Percentiles rank a stretch among this genome's conserved stretches.
Conservation (phyloP, 106 monocot species). For the Phalaenopsis aphrodite region DNA sequence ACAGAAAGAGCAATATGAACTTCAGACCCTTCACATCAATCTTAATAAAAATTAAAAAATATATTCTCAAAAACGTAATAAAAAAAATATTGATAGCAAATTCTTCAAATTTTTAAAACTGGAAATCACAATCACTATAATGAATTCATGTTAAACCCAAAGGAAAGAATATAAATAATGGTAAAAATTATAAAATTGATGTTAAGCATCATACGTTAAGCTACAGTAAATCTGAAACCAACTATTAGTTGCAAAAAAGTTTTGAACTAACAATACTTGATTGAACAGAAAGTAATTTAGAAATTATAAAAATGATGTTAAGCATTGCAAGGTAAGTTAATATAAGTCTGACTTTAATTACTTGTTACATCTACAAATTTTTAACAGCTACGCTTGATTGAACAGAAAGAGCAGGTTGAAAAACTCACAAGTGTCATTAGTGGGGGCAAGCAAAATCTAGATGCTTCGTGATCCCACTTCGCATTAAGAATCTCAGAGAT, state of each 20-base stretch:
- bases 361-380: neutral
- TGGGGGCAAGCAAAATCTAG: conserved; percentile 78
- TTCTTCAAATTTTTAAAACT: neutral
- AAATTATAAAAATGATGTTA: neutral
- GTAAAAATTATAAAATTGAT: neutral
- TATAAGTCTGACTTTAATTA: neutral
- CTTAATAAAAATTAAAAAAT: neutral
- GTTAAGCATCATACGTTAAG: neutral
- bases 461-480: conserved; percentile 89
- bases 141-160: neutral
- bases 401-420: neutral
- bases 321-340: neutral
- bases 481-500: conserved; percentile 57
- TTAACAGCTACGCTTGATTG: neutral
- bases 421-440: conserved; percentile 81
- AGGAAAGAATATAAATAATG: neutral
- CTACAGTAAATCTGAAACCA: neutral
- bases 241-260: neutral
- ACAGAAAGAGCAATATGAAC: neutral
- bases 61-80: neutral
- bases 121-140: neutral
- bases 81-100: neutral
- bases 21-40: neutral
- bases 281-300: neutral
- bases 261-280: neutral